Evolutionary conservation across 2,329 filamentous ascomycete genomes (phyloP).

Genomic region (Pseudogymnoascus sp.): DNA sequence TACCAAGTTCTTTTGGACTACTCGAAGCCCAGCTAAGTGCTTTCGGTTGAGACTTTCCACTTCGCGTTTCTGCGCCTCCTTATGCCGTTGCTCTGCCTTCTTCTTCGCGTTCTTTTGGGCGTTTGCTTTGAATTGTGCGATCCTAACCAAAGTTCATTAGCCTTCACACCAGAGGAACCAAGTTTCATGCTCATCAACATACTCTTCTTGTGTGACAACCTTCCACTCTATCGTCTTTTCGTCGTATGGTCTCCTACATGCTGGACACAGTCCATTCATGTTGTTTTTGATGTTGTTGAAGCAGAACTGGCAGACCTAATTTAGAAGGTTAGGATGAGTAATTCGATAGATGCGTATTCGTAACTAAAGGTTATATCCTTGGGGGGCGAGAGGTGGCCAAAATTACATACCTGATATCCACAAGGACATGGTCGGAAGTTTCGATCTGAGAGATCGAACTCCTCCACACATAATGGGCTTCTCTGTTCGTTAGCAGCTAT

Average conservation of each 20-base stretch:
- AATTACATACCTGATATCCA: conserved; percentile 75
- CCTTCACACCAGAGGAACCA: background rate
- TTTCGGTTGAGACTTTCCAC: conserved; percentile 93
- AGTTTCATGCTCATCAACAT: conserved; percentile 33
- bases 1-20: conserved; percentile 97
- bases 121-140: conserved; percentile 67
- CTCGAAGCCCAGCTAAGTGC: conserved; percentile 87
- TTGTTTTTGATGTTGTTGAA: conserved; percentile 99
- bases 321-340: background rate
- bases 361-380: background rate
- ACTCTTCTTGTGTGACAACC: conserved; percentile 92
- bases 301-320: conserved; percentile 96
- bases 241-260: conserved; percentile 89
- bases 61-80: conserved; percentile 92
- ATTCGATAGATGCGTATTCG: background rate
- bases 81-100: conserved; percentile 76
- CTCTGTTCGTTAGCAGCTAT: conserved; percentile 21
- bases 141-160: conserved; percentile 38
- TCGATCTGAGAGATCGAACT: conserved; percentile 95
- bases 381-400: background rate
- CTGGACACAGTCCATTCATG: conserved; percentile 95
- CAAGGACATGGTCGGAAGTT: conserved; percentile 97
- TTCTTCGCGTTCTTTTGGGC: conserved; percentile 90
- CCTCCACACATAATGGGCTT: conserved; percentile 96
- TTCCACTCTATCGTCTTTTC: conserved; percentile 98